Percentiles rank a stretch among this genome's conserved stretches.
These are phyloP conservation scores for Antrodiella citrinella DNA, from an alignment of 768 basidiomycete genomes.

Conservation along the genomic window DNA sequence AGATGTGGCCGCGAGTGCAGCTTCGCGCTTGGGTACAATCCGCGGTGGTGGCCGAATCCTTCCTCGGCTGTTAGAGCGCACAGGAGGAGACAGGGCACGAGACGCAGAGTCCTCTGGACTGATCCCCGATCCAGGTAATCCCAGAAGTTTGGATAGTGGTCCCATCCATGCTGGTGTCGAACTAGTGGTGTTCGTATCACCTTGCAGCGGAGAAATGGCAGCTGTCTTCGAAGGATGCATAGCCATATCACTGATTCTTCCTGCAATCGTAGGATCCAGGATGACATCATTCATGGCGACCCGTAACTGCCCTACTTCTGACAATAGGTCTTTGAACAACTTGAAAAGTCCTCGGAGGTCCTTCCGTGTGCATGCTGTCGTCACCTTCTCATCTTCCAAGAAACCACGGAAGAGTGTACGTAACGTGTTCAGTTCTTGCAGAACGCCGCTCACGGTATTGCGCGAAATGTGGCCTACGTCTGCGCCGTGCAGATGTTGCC, in stretches of 20 bases:
- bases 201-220: constrained; percentile 51
- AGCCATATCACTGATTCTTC: constrained; percentile 61
- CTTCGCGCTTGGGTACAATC: constrained; percentile 70
- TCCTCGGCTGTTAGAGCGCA: constrained; percentile 16
- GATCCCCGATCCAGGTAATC: constrained; percentile 24
- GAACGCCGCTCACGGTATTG: constrained; percentile 65
- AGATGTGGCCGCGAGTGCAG: constrained; percentile 79
- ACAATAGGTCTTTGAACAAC: constrained; percentile 76
- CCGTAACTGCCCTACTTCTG: constrained; percentile 75
- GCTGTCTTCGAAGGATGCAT: constrained; percentile 50
- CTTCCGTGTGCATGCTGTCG: constrained; percentile 57
- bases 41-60: constrained; percentile 28
- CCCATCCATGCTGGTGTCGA: constrained; percentile 64
- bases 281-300: constrained; percentile 83
- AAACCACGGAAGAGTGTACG: constrained; percentile 65
- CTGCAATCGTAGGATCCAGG: constrained; percentile 75
- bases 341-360: constrained; percentile 81
- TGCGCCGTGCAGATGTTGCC: constrained; percentile 79
- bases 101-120: constrained; percentile 17
- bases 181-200: not conserved
- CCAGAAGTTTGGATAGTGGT: constrained; percentile 77
- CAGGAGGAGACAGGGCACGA: constrained; percentile 17
- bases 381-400: constrained; percentile 66
- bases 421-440: constrained; percentile 62
- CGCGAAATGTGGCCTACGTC: constrained; percentile 84